Conservation (phyloP, 345 rosid species). For the rapeseed (Brassica napus) region Da-Ae NC_063448.1:8608001-8608500, state of each 20-base stretch:
- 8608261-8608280: constrained; percentile 66
- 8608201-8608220: constrained; percentile 84
- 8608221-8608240: constrained; percentile 91
- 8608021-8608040: constrained; percentile 21
- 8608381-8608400: too few species aligned
- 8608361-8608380: background rate
- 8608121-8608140: constrained; percentile 82
- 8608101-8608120: constrained; percentile 57
- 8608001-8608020: constrained; percentile 28
- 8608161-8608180: constrained; percentile 72
- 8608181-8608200: constrained; percentile 93
- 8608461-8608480: too few species aligned
- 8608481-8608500: too few species aligned
- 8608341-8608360: background rate
- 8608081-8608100: constrained; percentile 27
- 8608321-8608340: background rate
- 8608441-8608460: too few species aligned
- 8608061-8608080: constrained; percentile 20
- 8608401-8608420: too few species aligned
- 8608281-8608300: background rate
- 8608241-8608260: constrained; percentile 92
- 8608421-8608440: too few species aligned
- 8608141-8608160: constrained; percentile 74
- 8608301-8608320: background rate
- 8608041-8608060: constrained; percentile 16